Conservation (phyloP, 176 grass and related monocot species). For the Phyllostachys edulis region DNA sequence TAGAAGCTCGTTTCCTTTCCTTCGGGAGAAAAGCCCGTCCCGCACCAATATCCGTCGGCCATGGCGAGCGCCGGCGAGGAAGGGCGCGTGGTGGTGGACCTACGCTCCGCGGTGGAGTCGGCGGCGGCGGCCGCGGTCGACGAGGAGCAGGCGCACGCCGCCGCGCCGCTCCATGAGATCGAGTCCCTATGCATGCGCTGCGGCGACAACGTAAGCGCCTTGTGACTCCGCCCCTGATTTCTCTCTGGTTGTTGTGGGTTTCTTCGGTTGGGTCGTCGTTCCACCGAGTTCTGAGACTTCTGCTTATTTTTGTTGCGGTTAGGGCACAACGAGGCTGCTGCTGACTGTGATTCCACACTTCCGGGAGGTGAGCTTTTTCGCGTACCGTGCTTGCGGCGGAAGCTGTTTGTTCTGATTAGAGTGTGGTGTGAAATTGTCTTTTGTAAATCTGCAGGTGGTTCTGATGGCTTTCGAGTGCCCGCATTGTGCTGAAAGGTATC, state of each 20-base stretch:
- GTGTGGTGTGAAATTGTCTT: too few species aligned
- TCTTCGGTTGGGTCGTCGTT: neutral
- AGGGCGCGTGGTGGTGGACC: slow-evolving; percentile 44
- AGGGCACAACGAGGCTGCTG: slow-evolving; percentile 72
- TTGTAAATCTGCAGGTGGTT: too few species aligned
- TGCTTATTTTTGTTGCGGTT: neutral
- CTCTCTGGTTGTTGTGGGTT: neutral
- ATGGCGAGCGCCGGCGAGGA: slow-evolving; percentile 53
- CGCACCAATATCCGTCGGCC: neutral
- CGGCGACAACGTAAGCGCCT: slow-evolving; percentile 60
- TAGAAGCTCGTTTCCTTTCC: neutral
- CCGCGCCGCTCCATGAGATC: slow-evolving; percentile 63
- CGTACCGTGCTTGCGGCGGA: too few species aligned
- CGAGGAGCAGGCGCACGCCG: slow-evolving; percentile 38
- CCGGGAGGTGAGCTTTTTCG: slow-evolving; percentile 33
- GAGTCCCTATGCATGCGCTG: slow-evolving; percentile 94
- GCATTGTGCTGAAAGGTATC: slow-evolving; percentile 74
- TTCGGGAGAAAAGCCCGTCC: neutral
- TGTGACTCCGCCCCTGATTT: neutral
- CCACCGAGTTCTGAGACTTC: neutral
- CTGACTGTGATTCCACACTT: slow-evolving; percentile 76
- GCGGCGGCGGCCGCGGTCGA: slow-evolving; percentile 57
- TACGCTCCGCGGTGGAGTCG: slow-evolving; percentile 58
- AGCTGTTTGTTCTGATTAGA: too few species aligned
- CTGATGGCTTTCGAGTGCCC: slow-evolving; percentile 41